A percentile compares a stretch with the other conserved stretches of the same genome.
These are phyloP conservation scores for Lactarius deliciosus DNA, from an alignment of 768 basidiomycete species.

Conservation along the genomic window DNA sequence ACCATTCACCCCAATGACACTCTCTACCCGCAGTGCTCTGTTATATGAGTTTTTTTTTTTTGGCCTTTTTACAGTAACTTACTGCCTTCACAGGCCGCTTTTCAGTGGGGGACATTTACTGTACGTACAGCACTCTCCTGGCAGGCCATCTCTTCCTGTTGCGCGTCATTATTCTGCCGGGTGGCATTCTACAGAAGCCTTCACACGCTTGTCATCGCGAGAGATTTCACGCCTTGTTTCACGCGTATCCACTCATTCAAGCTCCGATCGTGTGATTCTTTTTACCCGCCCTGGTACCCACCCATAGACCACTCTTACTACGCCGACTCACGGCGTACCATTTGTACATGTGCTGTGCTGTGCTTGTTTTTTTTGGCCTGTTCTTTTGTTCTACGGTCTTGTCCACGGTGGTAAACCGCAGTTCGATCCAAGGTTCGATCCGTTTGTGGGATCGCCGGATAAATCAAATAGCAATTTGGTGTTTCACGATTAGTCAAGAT, in stretches of 20 bases:
- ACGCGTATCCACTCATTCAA: neutral
- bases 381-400: neutral
- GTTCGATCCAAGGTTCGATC: neutral
- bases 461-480: neutral
- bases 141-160: neutral
- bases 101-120: too few relatives aligned
- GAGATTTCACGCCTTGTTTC: too few relatives aligned
- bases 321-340: neutral
- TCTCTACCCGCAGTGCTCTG: neutral
- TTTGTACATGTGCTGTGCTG: neutral
- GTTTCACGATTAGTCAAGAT: neutral
- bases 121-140: neutral
- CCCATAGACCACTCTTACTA: neutral
- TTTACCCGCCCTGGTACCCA: neutral
- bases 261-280: neutral
- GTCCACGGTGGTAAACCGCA: neutral
- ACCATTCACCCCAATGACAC: neutral
- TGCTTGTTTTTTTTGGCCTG: neutral
- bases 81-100: neutral
- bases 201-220: neutral
- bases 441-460: neutral
- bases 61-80: too few relatives aligned
- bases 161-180: neutral
- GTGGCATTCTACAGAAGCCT: neutral
- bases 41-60: neutral